Base-by-base conservation (phyloP, 2,329 filamentous ascomycete species). In the Cercospora janseana region DNA sequence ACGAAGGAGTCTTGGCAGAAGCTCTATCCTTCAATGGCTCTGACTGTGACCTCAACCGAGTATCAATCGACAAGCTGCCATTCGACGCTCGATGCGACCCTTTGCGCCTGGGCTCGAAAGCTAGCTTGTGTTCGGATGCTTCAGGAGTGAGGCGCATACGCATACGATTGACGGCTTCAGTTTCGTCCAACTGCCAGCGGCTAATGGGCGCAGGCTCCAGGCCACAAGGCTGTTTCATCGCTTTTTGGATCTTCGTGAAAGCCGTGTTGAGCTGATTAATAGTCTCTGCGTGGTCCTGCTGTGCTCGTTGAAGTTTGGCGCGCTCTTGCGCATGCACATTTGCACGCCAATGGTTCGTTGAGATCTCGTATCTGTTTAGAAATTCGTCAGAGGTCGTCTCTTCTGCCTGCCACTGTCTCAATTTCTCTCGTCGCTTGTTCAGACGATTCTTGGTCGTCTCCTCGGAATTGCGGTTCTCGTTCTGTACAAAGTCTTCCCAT, bases 151-250 rank as follows among this genome's bases (percentile, higher is more conserved):
- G 80, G 21, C 93, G 83, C 61, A 95, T 77, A 12, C 94, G 83
- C 89, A 97, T 97, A 13, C 94, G 85, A 67, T 96, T 95, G 8
- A 91, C 85, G 8, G 93, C 92, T 72, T 98, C 93, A 0, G 93
- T 97, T 62, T 94, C 85, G 65, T 98, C 93, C 10, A 98, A 79
- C 62, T 92, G 90, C 92, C 92, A 98, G 67, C 87, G 94, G 0
- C 76, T 75, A 2, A 76, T 74, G 0, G 79, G 74, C 28, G 85
- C 80, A 44, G 86, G 83, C 52, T 95, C 86, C 1, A 97, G 78
- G 1, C 87, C 91, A 20, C 88, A 89, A 1, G 90, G 88, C 15
- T 90, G 82, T 56, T 80, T 80, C 49, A 96, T 73, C 51, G 92
- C 85, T 48, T 85, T 78, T 51, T 92, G 84, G 71, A 97, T 85